These are phyloP conservation scores for Raphanus raphanistrum DNA, from an alignment of 345 rosid species.

Conservation along the genomic window DNA sequence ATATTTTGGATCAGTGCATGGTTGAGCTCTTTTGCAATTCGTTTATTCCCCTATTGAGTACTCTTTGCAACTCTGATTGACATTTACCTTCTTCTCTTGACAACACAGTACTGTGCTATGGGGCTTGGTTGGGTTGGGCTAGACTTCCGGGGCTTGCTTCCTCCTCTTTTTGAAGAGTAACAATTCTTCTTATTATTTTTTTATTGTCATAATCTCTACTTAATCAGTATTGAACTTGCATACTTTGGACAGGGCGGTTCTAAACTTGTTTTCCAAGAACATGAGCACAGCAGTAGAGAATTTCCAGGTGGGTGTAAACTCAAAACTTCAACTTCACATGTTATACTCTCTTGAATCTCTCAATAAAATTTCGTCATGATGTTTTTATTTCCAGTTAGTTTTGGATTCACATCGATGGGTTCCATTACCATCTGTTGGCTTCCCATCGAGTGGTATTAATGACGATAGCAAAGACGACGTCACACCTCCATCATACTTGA, in stretches of 20 bases:
- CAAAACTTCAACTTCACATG: conserved; percentile 4
- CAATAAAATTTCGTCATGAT: conserved; percentile 28
- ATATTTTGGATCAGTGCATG: conserved; percentile 95
- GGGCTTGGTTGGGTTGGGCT: conserved; percentile 96
- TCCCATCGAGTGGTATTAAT: conserved; percentile 53
- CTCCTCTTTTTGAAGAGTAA: conserved; percentile 92
- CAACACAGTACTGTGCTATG: conserved; percentile 82
- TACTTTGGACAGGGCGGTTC: conserved; percentile 71
- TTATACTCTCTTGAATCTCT: neutral
- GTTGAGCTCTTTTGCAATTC: conserved; percentile 43
- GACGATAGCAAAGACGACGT: conserved; percentile 86
- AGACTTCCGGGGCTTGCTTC: conserved; percentile 96
- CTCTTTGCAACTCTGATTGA: conserved; percentile 17
- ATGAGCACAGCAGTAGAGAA: conserved; percentile 80
- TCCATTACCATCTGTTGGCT: conserved; percentile 88
- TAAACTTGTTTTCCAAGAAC: conserved; percentile 86
- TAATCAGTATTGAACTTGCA: conserved; percentile 13
- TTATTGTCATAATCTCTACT: neutral
- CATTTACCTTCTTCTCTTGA: conserved; percentile 25
- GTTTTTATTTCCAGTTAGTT: conserved; percentile 64
- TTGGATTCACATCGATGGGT: conserved; percentile 99
- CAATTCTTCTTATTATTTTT: neutral
- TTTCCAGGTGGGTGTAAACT: conserved; percentile 61
- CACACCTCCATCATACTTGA: conserved; percentile 86
- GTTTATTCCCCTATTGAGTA: neutral